Evolutionary conservation across 2,329 filamentous ascomycete genomes (phyloP), one percentile per base, ranked within the genome.

Genomic region (Diaporthe sp.): DNA sequence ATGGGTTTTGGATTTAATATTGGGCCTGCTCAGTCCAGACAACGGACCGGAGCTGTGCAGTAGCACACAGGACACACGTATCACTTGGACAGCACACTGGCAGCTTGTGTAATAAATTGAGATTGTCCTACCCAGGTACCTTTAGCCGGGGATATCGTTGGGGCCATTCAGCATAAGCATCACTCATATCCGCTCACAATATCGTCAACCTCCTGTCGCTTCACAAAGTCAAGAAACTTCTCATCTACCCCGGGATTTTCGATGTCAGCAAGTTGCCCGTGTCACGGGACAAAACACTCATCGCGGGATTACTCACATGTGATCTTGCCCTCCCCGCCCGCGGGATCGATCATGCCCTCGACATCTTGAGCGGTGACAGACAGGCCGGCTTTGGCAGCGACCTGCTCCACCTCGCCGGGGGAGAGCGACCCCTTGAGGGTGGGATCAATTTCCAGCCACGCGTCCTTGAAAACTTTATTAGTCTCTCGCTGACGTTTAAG

Each of bases 151-250:
- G 2, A 51, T 34, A 53, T 37, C 47, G 22, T 39, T 68, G 47
- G 22, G 22, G 28, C 65, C 47, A 68, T 68, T 68, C 13, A 17
- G 8, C 47, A 53, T 53, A 51, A 53, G 22, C 47, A 53, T 68
- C 31, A 68, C 51, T 57, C 75, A 47, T 81, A 80, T 4, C 77
- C 78, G 55, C 76, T 79, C 17, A 81, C 68, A 65, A 80, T 82
- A 57, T 81, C 82, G 75, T 79, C 78, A 74, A 81, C 82, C 57
- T 75, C 76, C 68, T 79, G 82, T 77, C 81, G 81, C 71, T 83
- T 84, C 74, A 82, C 81, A 71, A 85, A 85, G 31, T 82, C 80
- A 9, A 81, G 76, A 73, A 84, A 85, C n/a, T 82, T 80, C 63
- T 79, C 79, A 67, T 83, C 82, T 84, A 57, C n/a, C 75, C 73